Evolutionary conservation across 441 rosid species (phyloP), one percentile per base, ranked within the genome.

Genomic region (Adansonia grandidieri): DNA sequence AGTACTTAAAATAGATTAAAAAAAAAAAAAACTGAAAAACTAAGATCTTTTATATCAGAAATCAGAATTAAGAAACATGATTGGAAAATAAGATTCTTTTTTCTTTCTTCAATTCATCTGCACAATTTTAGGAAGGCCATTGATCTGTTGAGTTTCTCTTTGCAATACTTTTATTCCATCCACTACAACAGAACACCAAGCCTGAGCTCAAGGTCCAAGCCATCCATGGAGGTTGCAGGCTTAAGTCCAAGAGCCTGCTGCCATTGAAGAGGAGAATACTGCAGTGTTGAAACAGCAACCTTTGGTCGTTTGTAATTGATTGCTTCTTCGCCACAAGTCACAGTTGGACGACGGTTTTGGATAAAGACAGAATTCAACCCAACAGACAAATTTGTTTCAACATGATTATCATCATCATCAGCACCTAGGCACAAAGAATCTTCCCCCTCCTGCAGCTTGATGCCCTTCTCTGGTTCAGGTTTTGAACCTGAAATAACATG

Each of bases 121-220:
- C 45, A 65, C 54, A 63, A 74, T 47, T 48, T 40, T 28, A 28
- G 32, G 32, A 28, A 28, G 32, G 32, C 32, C 32, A 28, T 28
- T 28, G 24, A 17, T 56, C 24, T 56, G 22, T 19, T 57, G 62
- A 58, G 13, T 24, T 62, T 6, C 20, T 5, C 32, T 28, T 22
- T 5, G 19, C 5, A 13, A 1, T 83, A 84, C 80, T 84, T 82
- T 22, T 1, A 20, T 20, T 28, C 64, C 64, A 20, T 60, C 4
- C 19, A 63, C 14, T 84, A 82, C 81, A 85, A 84, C 17, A 85
- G 84, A 80, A 84, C 77, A 67, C 98, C 98, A 79, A 95, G 97
- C 90, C 97, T 87, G 77, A 95, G 95, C 90, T 95, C 98, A 82
- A 95, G 98, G 88, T 95, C 98, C 85, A 95, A 80, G 61, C 88